Base-by-base conservation (phyloP, 2,329 filamentous ascomycete species). In the Fusarium oxysporum region DNA sequence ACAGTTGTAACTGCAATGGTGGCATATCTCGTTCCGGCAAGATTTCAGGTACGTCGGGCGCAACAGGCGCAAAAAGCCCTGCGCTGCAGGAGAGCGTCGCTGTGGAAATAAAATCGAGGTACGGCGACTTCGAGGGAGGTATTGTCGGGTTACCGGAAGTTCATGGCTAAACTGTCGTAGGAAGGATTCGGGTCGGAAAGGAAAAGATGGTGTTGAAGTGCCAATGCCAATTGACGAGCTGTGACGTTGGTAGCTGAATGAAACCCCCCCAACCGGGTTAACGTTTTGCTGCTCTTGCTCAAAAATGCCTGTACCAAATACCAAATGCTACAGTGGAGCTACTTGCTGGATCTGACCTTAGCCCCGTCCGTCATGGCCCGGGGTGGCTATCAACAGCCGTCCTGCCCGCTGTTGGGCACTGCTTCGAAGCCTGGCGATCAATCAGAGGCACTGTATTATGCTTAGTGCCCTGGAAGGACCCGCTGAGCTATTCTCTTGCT, bases 1-100 rank as follows among this genome's bases (percentile, higher is more conserved):
- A 68, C 57, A 65, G 53, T 58, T 65, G 50, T 69, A 62, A 43
- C 54, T 71, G 70, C 70, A 64, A 55, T 69, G 73, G 72, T 74
- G 76, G 79, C 82, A 82, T 83, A 60, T 81, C 78, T 82, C 75
- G 80, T 72, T 70, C 72, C 62, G 61, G 63, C 62, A 54, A 67
- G 61, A 61, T 62, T 51, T 77, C 65, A 37, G 62, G 43, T 53
- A 62, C 53, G 58, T 59, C 47, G 62, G 63, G 66, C 43, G 72
- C 61, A 62, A 48, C 65, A 45, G 54, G 62, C 62, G 67, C 66
- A 57, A 59, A 61, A 62, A 58, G 53, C 65, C 67, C 60, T 64
- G 61, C 57, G 67, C 54, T 61, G 50, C 54, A 40, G 61, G 60
- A 53, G 17, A 55, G 44, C 45, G 62, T 72, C 47, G 65, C 51